Evolutionary conservation across 768 basidiomycete species (phyloP).

Genomic region (Kwoniella bestiolae): DNA sequence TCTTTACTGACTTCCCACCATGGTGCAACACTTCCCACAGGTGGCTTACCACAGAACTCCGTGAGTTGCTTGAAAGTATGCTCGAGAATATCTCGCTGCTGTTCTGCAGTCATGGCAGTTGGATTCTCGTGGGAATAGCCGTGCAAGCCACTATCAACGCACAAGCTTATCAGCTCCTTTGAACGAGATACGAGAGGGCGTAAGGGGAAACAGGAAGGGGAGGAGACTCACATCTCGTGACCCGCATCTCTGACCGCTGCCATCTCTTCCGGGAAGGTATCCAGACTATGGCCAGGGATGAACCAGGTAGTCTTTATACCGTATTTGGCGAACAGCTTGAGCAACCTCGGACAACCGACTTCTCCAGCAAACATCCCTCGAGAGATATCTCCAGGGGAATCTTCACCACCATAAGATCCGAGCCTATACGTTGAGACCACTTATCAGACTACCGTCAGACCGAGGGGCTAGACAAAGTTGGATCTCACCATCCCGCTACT

Average conservation of each 20-base stretch:
- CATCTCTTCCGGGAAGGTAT: constrained; percentile 75
- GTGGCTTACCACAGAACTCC: constrained; percentile 63
- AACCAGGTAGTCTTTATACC: constrained; percentile 74
- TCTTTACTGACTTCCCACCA: constrained; percentile 81
- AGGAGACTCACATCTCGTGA: constrained; percentile 65
- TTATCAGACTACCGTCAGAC: too few relatives aligned
- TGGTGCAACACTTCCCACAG: constrained; percentile 64
- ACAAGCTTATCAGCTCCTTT: too few relatives aligned
- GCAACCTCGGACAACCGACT: constrained; percentile 69
- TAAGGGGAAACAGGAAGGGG: too few relatives aligned
- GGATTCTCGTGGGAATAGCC: constrained; percentile 80
- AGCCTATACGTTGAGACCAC: constrained; percentile 61
- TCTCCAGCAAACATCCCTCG: constrained; percentile 76
- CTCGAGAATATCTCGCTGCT: constrained; percentile 73
- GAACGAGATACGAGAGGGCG: too few relatives aligned
- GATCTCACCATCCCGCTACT: constrained; percentile 70
- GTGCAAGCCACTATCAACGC: constrained; percentile 65
- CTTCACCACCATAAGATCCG: constrained; percentile 76
- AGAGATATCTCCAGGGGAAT: constrained; percentile 72
- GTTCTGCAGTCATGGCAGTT: constrained; percentile 65
- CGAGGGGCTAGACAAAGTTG: neutral
- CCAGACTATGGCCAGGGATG: constrained; percentile 76
- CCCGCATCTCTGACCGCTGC: constrained; percentile 72
- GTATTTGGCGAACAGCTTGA: constrained; percentile 75
- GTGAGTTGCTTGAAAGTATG: constrained; percentile 70